These are phyloP conservation scores for Areca catechu DNA, from an alignment of 176 grass and related monocot species.

Conservation along the genomic window DNA sequence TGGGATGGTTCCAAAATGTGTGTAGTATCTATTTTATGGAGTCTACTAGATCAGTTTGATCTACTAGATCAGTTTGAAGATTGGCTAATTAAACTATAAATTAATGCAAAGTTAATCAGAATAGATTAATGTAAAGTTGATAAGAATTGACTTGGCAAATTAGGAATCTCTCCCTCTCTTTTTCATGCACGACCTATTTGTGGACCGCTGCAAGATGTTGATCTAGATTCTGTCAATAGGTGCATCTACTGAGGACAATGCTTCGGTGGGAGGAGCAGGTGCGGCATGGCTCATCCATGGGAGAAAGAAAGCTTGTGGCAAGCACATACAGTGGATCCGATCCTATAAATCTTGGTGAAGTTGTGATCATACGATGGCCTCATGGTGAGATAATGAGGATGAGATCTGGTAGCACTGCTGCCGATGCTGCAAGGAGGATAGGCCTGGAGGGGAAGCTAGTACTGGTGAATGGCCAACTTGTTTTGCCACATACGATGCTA, in stretches of 20 bases:
- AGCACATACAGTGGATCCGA: constrained; percentile 20
- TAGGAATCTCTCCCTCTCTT: too few species aligned
- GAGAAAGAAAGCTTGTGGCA: constrained; percentile 29
- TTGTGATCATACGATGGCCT: constrained; percentile 85
- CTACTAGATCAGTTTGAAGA: too few species aligned
- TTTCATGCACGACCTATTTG: too few species aligned
- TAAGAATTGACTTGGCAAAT: too few species aligned
- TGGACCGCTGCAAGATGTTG: too few species aligned
- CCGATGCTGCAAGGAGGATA: constrained; percentile 86
- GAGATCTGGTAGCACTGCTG: constrained; percentile 72
- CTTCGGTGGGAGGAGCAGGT: constrained; percentile 95
- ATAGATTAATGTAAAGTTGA: too few species aligned
- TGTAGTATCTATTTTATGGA: too few species aligned
- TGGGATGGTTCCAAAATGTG: too few species aligned
- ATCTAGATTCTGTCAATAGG: constrained; percentile 18
- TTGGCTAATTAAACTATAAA: too few species aligned
- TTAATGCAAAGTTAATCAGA: too few species aligned
- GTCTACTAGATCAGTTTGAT: too few species aligned
- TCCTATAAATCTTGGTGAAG: constrained; percentile 40
- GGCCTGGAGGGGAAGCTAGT: constrained; percentile 72
- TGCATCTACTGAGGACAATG: constrained; percentile 83
- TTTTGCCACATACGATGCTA: constrained; percentile 67
- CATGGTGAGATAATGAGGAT: constrained; percentile 84
- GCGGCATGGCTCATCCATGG: constrained; percentile 30
- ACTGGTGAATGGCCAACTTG: constrained; percentile 77